Evolutionary conservation across 768 basidiomycete genomes (phyloP).

Genomic region (Lactarius pseudohatsudake): DNA sequence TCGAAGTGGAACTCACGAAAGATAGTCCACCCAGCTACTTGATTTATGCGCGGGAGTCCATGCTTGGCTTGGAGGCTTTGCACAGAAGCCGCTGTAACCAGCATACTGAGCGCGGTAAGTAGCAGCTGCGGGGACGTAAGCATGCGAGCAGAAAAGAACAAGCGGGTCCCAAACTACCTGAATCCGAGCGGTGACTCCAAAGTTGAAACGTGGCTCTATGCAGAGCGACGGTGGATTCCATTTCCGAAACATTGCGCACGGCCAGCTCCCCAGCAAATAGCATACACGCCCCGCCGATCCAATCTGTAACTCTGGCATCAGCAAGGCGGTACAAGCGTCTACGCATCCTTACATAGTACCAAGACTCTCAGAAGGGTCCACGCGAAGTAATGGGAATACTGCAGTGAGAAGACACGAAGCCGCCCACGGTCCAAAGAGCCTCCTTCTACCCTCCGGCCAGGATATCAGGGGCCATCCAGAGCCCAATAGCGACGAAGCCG

Average conservation of each 20-base stretch:
- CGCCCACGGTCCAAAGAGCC: constrained; percentile 45
- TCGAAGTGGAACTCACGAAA: constrained; percentile 49
- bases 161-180: constrained; percentile 10
- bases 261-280: constrained; percentile 31
- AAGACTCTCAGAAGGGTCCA: constrained; percentile 69
- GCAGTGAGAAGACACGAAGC: constrained; percentile 52
- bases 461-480: constrained; percentile 60
- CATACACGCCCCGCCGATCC: constrained; percentile 48
- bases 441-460: constrained; percentile 43
- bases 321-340: not conserved
- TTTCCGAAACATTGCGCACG: constrained; percentile 9
- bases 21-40: constrained; percentile 61
- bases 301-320: constrained; percentile 17
- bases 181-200: constrained; percentile 4
- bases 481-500: constrained; percentile 59
- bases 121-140: constrained; percentile 37
- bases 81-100: constrained; percentile 59
- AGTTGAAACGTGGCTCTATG: not conserved
- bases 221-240: not conserved
- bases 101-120: constrained; percentile 48
- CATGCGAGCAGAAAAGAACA: not conserved
- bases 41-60: constrained; percentile 63
- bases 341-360: constrained; percentile 52
- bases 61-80: constrained; percentile 59
- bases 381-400: constrained; percentile 68